phyloP scores from a whole-genome alignment of 2,329 filamentous ascomycete genomes.

The Ophiostoma montium region DNA sequence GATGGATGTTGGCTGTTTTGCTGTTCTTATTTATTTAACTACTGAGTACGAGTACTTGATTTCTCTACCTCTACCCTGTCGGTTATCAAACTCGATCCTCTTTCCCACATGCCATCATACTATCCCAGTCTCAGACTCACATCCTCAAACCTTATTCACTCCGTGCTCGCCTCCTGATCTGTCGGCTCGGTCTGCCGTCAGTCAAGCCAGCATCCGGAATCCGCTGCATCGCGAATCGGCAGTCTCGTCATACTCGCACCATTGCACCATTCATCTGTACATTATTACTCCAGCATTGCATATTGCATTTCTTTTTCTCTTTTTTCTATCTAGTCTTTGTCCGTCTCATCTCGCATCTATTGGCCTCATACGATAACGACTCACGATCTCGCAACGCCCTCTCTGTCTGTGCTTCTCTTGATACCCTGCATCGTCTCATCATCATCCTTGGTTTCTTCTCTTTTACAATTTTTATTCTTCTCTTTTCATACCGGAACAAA shows the following conservation, averaged over 20 bases:
- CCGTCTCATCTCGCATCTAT: background rate
- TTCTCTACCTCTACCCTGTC: conserved; percentile 11
- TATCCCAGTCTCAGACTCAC: background rate
- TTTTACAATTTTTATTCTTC: no score
- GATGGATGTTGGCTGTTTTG: background rate
- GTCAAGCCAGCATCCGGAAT: background rate
- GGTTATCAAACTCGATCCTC: conserved; percentile 25
- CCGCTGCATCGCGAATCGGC: no score
- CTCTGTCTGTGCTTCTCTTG: background rate
- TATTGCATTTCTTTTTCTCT: background rate
- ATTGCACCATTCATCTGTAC: no score
- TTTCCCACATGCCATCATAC: no score
- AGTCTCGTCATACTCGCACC: no score
- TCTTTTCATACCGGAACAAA: background rate
- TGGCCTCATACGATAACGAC: no score
- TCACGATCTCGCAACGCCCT: background rate
- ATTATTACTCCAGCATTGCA: no score
- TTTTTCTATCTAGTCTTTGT: background rate
- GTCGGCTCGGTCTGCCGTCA: no score
- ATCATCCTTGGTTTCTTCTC: background rate
- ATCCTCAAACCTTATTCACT: background rate
- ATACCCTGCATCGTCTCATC: background rate
- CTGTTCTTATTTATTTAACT: background rate
- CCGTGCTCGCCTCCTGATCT: background rate
- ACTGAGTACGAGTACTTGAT: background rate